Conservation (phyloP, 805 yeast genomes). For the Starmerella tilneyi region DNA sequence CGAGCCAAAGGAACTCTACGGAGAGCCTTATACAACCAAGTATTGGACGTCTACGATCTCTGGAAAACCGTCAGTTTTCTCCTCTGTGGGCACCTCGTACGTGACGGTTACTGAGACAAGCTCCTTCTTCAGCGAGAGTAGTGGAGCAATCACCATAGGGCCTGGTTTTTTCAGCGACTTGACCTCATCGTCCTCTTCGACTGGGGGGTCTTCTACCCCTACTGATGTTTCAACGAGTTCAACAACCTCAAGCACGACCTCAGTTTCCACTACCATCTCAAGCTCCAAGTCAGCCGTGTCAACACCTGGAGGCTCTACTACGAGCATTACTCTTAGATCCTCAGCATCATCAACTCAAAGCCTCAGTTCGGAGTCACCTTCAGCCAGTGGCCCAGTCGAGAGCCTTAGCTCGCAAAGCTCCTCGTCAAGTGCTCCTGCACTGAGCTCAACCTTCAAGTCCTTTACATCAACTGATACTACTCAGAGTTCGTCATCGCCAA, state of each 20-base stretch:
- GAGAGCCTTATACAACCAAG: slow-evolving; percentile 7
- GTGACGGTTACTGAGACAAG: not conserved
- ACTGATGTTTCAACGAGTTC: too few species aligned
- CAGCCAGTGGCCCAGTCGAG: too few species aligned
- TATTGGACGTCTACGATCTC: slow-evolving; percentile 8
- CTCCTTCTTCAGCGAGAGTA: not conserved
- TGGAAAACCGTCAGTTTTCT: not conserved
- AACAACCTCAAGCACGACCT: too few species aligned
- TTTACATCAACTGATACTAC: not conserved
- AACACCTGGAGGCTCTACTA: too few species aligned
- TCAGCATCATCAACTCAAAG: too few species aligned
- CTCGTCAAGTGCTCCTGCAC: not conserved
- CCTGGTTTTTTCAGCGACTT: not conserved
- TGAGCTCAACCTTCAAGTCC: not conserved
- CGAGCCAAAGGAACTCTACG: not conserved
- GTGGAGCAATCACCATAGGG: not conserved
- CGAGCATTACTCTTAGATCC: too few species aligned
- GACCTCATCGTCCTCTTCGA: not conserved
- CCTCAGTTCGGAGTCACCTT: too few species aligned
- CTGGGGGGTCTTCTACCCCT: not conserved
- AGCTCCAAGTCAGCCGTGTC: too few species aligned
- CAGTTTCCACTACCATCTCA: too few species aligned
- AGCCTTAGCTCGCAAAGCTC: too few species aligned
- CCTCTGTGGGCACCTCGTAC: not conserved
- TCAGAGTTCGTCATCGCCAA: not conserved